Conservation (phyloP, 228 moss, liverwort and hornwort species). For the Sphagnum magellanicum region DNA sequence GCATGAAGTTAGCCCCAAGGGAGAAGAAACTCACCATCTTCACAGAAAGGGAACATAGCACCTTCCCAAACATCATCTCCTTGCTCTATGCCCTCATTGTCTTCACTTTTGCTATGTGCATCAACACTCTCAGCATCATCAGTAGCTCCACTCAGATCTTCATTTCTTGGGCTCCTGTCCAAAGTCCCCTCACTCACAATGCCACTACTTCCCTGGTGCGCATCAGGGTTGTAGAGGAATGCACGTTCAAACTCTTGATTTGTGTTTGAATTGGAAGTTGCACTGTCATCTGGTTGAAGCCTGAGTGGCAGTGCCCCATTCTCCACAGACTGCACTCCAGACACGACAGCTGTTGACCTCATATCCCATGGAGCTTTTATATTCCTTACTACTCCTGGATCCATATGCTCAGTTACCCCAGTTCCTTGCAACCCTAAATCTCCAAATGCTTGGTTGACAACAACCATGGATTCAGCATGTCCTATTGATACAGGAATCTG, state of each 20-base stretch:
- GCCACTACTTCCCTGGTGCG: conserved; percentile 21
- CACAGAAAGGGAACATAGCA: conserved; percentile 83
- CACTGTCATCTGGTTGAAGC: conserved; percentile 21
- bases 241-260: conserved; percentile 31
- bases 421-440: conserved; percentile 3
- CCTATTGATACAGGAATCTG: neutral
- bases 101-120: conserved; percentile 77
- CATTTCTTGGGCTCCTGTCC: conserved; percentile 14
- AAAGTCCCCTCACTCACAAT: conserved; percentile 27
- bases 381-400: conserved; percentile 10
- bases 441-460: neutral
- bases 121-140: conserved; percentile 73
- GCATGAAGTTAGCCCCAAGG: no score
- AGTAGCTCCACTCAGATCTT: conserved; percentile 21
- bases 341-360: neutral
- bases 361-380: conserved; percentile 25
- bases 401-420: conserved; percentile 6
- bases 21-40: conserved; percentile 48
- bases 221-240: conserved; percentile 30
- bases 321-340: neutral
- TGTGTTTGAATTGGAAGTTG: conserved; percentile 13
- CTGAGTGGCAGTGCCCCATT: conserved; percentile 13
- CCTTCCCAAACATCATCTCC: conserved; percentile 88
- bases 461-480: conserved; percentile 7
- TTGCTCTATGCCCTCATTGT: conserved; percentile 56